These are phyloP conservation scores for Ascoidea tarda DNA, from an alignment of 805 yeast species.

Conservation along the genomic window DNA sequence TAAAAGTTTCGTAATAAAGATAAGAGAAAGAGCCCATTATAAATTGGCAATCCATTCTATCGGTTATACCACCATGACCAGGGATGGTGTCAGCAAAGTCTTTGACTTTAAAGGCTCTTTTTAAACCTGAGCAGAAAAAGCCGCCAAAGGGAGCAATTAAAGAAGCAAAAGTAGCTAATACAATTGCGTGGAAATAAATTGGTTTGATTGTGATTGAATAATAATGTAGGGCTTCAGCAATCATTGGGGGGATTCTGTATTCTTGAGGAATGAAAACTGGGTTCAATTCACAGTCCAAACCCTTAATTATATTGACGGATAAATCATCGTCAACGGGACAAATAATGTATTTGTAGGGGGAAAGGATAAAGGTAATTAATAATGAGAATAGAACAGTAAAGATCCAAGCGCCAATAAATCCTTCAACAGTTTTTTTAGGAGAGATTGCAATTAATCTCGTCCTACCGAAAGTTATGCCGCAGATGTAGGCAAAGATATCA, in stretches of 20 bases:
- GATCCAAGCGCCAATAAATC: constrained; percentile 95
- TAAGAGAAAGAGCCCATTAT: constrained; percentile 94
- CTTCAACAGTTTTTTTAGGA: constrained; percentile 96
- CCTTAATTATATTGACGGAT: constrained; percentile 43
- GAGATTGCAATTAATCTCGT: constrained; percentile 88
- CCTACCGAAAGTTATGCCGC: constrained; percentile 92
- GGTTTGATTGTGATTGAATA: constrained; percentile 61
- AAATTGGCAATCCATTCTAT: constrained; percentile 95
- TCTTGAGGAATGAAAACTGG: constrained; percentile 80
- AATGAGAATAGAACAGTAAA: constrained; percentile 74
- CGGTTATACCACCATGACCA: constrained; percentile 98
- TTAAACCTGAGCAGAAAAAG: constrained; percentile 93
- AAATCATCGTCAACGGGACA: constrained; percentile 67
- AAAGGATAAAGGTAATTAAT: constrained; percentile 45
- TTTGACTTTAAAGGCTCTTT: constrained; percentile 90
- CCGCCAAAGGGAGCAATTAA: constrained; percentile 98
- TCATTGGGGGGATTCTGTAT: constrained; percentile 57
- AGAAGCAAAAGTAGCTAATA: constrained; percentile 88
- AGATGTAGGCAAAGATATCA: constrained; percentile 91
- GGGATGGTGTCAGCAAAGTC: constrained; percentile 98
- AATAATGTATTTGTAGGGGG: constrained; percentile 59
- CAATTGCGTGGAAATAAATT: constrained; percentile 76
- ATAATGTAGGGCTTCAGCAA: constrained; percentile 33
- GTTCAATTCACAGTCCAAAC: constrained; percentile 65
- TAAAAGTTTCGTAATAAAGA: constrained; percentile 84